Conservation (phyloP, 164 flowering plant genomes). For the Magnolia kwangsiensis region DNA sequence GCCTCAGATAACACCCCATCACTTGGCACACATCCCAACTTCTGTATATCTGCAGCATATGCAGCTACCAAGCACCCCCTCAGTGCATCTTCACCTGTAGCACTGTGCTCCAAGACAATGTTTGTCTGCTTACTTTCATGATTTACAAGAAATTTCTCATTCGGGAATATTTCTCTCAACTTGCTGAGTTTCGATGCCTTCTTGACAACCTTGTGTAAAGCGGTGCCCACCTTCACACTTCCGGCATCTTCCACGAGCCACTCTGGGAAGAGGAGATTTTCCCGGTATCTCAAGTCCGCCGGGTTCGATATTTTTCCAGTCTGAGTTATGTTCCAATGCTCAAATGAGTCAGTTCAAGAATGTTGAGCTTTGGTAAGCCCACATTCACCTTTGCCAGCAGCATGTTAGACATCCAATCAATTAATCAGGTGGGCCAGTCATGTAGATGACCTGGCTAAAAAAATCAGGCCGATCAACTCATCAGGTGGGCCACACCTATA, state of each 20-base stretch:
- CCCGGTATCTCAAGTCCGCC: slow-evolving; percentile 78
- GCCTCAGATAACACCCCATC: slow-evolving; percentile 41
- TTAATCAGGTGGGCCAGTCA: too few relatives aligned
- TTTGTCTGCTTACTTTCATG: slow-evolving; percentile 47
- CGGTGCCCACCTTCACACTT: slow-evolving; percentile 70
- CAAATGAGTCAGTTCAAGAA: not conserved
- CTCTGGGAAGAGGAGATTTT: slow-evolving; percentile 79
- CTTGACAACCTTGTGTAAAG: slow-evolving; percentile 48
- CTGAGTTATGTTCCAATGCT: slow-evolving; percentile 27
- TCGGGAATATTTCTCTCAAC: slow-evolving; percentile 54
- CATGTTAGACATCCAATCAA: too few relatives aligned
- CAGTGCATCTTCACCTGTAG: slow-evolving; percentile 89
- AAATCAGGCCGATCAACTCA: too few relatives aligned
- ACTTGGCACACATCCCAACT: slow-evolving; percentile 21
- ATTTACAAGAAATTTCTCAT: slow-evolving; percentile 67
- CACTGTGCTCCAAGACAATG: slow-evolving; percentile 71
- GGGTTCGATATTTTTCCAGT: slow-evolving; percentile 72
- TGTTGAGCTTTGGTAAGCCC: not conserved
- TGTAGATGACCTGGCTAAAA: too few relatives aligned
- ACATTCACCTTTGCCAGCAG: too few relatives aligned
- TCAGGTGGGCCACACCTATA: too few relatives aligned
- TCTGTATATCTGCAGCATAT: slow-evolving; percentile 53
- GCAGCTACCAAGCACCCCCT: slow-evolving; percentile 95
- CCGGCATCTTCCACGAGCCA: slow-evolving; percentile 79
- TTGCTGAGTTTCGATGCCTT: slow-evolving; percentile 54